Evolutionary conservation across 2,329 filamentous ascomycete species (phyloP).

Genomic region (Paraphoma chrysanthemicola): DNA sequence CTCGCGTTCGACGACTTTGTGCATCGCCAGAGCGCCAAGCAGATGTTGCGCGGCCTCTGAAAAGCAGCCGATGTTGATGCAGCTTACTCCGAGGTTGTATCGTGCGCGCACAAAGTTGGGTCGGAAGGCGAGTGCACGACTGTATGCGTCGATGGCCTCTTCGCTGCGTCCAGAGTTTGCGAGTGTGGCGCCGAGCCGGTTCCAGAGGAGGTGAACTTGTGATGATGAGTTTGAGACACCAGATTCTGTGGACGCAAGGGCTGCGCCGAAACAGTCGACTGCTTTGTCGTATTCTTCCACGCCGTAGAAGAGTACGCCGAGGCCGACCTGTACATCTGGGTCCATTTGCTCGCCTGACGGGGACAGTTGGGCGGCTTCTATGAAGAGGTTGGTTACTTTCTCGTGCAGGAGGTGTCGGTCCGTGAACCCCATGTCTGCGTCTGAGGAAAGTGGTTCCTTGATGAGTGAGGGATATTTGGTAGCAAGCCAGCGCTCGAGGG

Average conservation of each 20-base stretch:
- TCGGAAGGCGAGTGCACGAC: slow-evolving; percentile 85
- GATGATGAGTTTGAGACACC: slow-evolving; percentile 83
- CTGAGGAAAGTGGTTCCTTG: slow-evolving; percentile 73
- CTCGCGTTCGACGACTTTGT: slow-evolving; percentile 88
- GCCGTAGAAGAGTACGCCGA: slow-evolving; percentile 97
- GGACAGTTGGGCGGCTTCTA: slow-evolving; percentile 88
- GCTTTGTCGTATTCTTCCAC: slow-evolving; percentile 98
- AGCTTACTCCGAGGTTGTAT: slow-evolving; percentile 95
- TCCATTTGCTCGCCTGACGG: slow-evolving; percentile 96
- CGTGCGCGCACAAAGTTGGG: slow-evolving; percentile 97
- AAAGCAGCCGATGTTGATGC: slow-evolving; percentile 97
- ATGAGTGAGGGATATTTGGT: slow-evolving; percentile 89
- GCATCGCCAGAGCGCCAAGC: slow-evolving; percentile 90
- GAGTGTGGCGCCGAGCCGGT: slow-evolving; percentile 91
- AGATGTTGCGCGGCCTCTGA: slow-evolving; percentile 92
- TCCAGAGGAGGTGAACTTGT: slow-evolving; percentile 95
- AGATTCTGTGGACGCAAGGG: slow-evolving; percentile 82
- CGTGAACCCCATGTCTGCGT: slow-evolving; percentile 90
- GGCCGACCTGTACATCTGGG: slow-evolving; percentile 94
- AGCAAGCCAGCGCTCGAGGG: slow-evolving; percentile 95
- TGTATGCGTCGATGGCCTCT: slow-evolving; percentile 96
- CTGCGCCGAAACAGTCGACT: slow-evolving; percentile 95
- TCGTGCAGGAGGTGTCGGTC: slow-evolving; percentile 89
- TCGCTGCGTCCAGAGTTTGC: slow-evolving; percentile 93
- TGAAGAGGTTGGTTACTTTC: slow-evolving; percentile 89